These are phyloP conservation scores for Kurtzmaniella cleridarum DNA, from an alignment of 805 yeast genomes.

Conservation along the genomic window DNA sequence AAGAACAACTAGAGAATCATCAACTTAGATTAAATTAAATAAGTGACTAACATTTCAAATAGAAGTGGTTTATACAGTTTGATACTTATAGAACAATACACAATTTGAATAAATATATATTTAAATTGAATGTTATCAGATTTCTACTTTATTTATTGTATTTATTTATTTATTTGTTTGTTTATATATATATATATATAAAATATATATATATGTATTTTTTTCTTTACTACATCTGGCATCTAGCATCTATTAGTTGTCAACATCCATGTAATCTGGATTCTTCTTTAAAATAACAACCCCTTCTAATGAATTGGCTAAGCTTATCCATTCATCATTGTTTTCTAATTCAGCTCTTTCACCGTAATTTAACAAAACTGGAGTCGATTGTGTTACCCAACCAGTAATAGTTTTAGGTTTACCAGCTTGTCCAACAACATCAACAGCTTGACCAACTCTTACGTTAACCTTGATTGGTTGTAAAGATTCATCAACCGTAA, in stretches of 20 bases:
- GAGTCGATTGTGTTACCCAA: conserved; percentile 98
- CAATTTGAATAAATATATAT: background rate
- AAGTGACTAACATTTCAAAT: too few species aligned
- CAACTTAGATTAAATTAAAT: too few species aligned
- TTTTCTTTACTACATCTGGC: background rate
- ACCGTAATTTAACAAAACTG: conserved; percentile 87
- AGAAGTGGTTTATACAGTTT: background rate
- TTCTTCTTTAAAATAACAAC: conserved; percentile 88
- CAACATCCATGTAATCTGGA: conserved; percentile 73
- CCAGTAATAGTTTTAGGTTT: conserved; percentile 98
- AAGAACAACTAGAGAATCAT: too few species aligned
- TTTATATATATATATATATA: background rate
- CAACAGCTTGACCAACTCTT: conserved; percentile 98
- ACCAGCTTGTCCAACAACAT: conserved; percentile 98
- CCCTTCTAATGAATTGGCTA: conserved; percentile 83
- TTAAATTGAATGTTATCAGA: too few species aligned
- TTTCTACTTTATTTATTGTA: background rate
- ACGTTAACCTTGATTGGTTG: conserved; percentile 93
- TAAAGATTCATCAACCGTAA: conserved; percentile 87
- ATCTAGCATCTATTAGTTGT: conserved; percentile 15
- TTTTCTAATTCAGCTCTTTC: conserved; percentile 97
- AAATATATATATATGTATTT: conserved; percentile 1
- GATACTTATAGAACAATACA: background rate
- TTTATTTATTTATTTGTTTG: background rate
- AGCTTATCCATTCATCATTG: conserved; percentile 76